Base-by-base conservation (phyloP, 805 yeast species). In the Kodamaea kakaduensis region DNA sequence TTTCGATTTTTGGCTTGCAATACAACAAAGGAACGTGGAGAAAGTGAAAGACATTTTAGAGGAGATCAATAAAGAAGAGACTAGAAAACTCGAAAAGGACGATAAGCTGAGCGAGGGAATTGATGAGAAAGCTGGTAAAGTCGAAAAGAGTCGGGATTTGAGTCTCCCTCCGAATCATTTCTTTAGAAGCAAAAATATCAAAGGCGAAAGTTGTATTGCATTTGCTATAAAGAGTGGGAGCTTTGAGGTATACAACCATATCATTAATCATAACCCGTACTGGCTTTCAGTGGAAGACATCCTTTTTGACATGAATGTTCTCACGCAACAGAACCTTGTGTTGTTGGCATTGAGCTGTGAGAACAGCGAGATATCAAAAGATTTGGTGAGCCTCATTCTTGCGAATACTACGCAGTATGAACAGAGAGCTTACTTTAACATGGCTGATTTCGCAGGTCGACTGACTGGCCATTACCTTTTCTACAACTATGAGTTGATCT, bases 161-260 rank as follows among this genome's bases (percentile, higher is more conserved):
- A n/a, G n/a, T n/a, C n/a, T 49, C 4, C 52, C 61, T 3, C 43
- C 50, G 12, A 57, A 54, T 22, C 52, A 51, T n/a, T 47, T 40
- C 17, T 37, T 52, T 21, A 28, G 40, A 6, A 52, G 57, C 33
- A 42, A 44, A 18, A 53, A 54, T 34, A 52, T 58, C 0, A 55
- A 66, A 13, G 96, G 96, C 1, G 89, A 84, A 47, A 84, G 95
- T 3, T 64, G 80, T 9, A 54, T 89, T 25, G 73, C 78, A 67
- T 59, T 75, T 40, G 84, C 90, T 0, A 61, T 84, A 2, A 69
- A 66, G 28, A 55, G 74, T 14, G 60, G 60, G 27, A 75, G 73
- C 39, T 48, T 58, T 26, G 62, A 60, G 4, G 52, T 75, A 0
- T 73, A 85, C 46, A 38, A 56, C 18, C 52, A 62, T 10, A 46